Evolutionary conservation across 2,329 filamentous ascomycete species (phyloP), one percentile per base, ranked within the genome.

Genomic region (Thelonectria rubi): DNA sequence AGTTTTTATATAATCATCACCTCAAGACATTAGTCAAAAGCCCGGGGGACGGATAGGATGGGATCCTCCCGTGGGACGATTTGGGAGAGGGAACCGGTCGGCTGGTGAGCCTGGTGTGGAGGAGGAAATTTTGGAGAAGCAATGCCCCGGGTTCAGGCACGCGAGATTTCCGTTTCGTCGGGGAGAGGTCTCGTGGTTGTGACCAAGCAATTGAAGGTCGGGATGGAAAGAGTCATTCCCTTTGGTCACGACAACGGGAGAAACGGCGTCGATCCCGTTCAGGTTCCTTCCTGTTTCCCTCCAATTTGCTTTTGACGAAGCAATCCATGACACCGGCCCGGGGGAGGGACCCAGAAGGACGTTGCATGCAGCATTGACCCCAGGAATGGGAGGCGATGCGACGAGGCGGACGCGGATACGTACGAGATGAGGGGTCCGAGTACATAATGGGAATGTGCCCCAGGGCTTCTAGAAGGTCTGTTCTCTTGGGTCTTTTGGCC

Each of bases 381-480:
- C 42, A 43, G 18, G 18, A 17, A 17, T 5, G 39, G 15, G 42
- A 10, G 42, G 14, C 32, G 43, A 47, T 47, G 43, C 21, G 21
- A 47, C 43, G 45, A 26, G 20, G 26, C 21, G 9, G 24, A 5
- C 45, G 21, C 12, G 21, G 20, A 17, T 17, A 47, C 34, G 21
- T 21, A 47, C 21, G 45, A 47, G 45, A n/a, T 47, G 45, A 47
- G 21, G 45, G 20, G 21, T n/a, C 20, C 12, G 21, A 26, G 45
- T 49, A 55, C 53, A 55, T 55, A 49, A 55, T 55, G 30, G 53
- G 47, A 39, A 39, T 9, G 40, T 24, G 17, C 18, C 20, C 34
- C 32, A 40, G 39, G 34, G 21, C 55, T 57, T 57, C 55, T 57
- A 51, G 55, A 57, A 57, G 37, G 39, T 32, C 37, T 51, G 12